Base-by-base conservation (phyloP, 768 basidiomycete species). In the Filobasidium floriforme region DNA sequence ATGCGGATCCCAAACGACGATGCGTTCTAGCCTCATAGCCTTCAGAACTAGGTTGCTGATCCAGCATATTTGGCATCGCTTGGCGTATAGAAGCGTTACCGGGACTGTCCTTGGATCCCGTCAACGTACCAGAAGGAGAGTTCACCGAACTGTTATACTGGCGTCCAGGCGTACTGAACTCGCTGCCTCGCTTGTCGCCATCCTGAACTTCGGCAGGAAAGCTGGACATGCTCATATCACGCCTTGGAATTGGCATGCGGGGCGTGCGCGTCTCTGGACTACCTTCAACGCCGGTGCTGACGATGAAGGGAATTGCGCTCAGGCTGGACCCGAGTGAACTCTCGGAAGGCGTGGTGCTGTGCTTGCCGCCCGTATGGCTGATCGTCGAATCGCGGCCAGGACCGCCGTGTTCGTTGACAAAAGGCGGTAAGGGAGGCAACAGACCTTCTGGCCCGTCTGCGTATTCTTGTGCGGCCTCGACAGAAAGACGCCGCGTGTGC, bases 161-260 rank as follows among this genome's bases (percentile, higher is more conserved):
- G 43, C 70, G 72, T 4, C 69, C 73, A 26, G 76, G 76, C 19
- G 76, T 77, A 9, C 74, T 72, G 70, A 73, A 75, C 19, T 72
- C 71, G 67, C 75, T 75, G 12, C 68, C 69, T 29, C 65, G 55
- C 15, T 71, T 67, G 15, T 68, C 73, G 40, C 69, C 73, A 29
- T 69, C 73, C 14, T 57, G 54, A 24, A 70, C 60, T 62, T 71
- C 24, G 57, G 63, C 57, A 62, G 68, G 52, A 59, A 61, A 52
- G 40, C 59, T 59, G 49, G 57, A 15, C 60, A 60, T 41, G 29
- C 51, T 62, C 60, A 24, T 55, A 28, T 61, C 59, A 55, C 41
- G 15, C 54, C 69, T 40, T 41, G 66, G 1, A n/a, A 22, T 10
- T 52, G 61, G 41, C 62, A 57, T 26, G 32, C 41, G 22, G 49